Evolutionary conservation across 805 yeast genomes (phyloP).

Genomic region (Saccharomycopsis vini): DNA sequence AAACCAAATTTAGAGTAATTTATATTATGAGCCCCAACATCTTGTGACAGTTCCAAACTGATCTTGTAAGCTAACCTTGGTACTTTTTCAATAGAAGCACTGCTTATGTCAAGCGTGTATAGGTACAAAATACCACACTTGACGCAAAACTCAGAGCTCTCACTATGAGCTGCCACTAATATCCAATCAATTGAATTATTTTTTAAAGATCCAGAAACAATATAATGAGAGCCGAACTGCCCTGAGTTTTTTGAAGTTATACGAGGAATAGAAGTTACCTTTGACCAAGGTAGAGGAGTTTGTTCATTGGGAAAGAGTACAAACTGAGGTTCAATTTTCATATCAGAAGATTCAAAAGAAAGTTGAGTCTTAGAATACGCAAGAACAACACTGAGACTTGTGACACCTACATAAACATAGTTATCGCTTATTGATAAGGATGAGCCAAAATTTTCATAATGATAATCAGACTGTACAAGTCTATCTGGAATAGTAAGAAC

Average conservation of each 20-base stretch:
- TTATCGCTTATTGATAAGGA: constrained; percentile 25
- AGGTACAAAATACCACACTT: constrained; percentile 36
- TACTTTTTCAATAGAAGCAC: no score
- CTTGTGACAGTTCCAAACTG: no score
- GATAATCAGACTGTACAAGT: constrained; percentile 17
- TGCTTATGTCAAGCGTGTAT: constrained; percentile 19
- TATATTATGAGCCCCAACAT: no score
- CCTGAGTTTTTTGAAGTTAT: constrained; percentile 22
- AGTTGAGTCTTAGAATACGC: constrained; percentile 28
- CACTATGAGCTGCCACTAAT: constrained; percentile 26
- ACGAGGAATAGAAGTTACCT: constrained; percentile 12
- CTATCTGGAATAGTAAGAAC: constrained; percentile 20
- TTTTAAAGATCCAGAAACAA: constrained; percentile 21
- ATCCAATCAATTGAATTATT: constrained; percentile 22
- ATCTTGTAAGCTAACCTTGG: no score
- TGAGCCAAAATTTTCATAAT: constrained; percentile 37
- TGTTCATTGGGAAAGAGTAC: no score
- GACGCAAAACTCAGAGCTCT: constrained; percentile 23
- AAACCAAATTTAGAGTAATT: no score
- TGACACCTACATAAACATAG: constrained; percentile 30
- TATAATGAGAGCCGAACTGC: constrained; percentile 25
- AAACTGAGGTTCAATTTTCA: no score
- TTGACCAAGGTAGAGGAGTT: no score
- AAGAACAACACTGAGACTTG: constrained; percentile 31
- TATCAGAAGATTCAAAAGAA: no score